A percentile compares a stretch with the other conserved stretches of the same genome.
Evolutionary conservation across 1,284 basidiomycete genomes (phyloP).

Genomic region (Leccinum griseonigrum): DNA sequence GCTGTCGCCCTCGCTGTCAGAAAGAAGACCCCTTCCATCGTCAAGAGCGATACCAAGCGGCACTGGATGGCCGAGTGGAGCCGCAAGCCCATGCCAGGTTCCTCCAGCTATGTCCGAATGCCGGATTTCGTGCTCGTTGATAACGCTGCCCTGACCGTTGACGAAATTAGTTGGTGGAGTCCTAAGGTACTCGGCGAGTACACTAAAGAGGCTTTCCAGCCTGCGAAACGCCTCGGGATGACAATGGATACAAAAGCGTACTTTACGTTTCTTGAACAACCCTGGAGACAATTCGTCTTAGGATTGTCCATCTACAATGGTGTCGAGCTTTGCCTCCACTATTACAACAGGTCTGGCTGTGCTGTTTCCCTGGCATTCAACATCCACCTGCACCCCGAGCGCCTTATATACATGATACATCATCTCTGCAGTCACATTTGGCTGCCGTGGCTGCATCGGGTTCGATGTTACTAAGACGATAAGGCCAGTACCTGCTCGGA

Average conservation of each 20-base stretch:
- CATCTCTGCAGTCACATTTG: neutral
- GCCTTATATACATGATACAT: neutral
- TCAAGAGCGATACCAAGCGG: neutral
- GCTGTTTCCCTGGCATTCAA: neutral
- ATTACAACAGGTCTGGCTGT: neutral
- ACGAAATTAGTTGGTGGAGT: neutral
- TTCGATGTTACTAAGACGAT: neutral
- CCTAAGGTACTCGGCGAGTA: neutral
- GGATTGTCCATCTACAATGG: neutral
- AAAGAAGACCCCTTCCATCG: neutral
- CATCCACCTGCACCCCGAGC: neutral
- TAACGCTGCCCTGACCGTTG: neutral
- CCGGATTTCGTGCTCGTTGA: neutral
- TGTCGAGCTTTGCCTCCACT: neutral
- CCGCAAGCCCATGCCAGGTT: neutral
- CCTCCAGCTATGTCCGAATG: neutral
- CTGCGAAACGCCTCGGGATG: neutral
- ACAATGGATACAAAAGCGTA: conserved; percentile 1
- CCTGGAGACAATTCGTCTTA: conserved; percentile 1
- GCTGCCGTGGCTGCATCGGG: neutral
- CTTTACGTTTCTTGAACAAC: conserved; percentile 1
- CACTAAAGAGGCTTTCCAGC: neutral
- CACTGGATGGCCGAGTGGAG: conserved; percentile 6
- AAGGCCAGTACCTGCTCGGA: neutral
- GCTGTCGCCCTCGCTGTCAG: neutral